Evolutionary conservation across 805 yeast genomes (phyloP), one percentile per base, ranked within the genome.

Genomic region (Debaryomyces castellii): DNA sequence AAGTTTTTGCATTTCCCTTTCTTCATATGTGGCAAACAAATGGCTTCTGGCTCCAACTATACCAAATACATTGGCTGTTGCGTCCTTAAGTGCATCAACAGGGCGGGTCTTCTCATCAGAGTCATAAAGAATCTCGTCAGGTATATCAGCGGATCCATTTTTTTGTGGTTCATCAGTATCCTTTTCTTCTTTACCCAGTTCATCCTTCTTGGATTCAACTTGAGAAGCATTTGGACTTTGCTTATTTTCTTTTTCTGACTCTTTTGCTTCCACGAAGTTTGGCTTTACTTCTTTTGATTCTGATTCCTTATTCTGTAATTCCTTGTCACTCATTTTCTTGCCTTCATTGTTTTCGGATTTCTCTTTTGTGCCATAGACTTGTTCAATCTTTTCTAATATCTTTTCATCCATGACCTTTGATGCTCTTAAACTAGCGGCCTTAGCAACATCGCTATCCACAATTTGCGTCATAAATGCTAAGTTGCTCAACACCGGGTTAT

Each of bases 401-500:
- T 69, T 65, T 39, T 71, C 74, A 52, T 78, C 80, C 53, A 76
- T 66, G 1, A 70, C 71, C 42, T 70, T 70, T 5, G 82, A 74
- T 0, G 89, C 90, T 40, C 83, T 70, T 24, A 59, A 67, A 6
- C 95, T 85, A 27, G 96, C 96, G 9, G 91, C 89, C 45, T 83
- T 81, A 0, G 92, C 96, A 18, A 87, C 87, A 34, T 85, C 85
- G 10, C 92, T 86, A 57, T 92, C 97, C 14, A 90, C 95, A 41
- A 91, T 67, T 32, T 89, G 83, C 0, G 91, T 83, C 66, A 94
- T 72, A 64, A 91, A 94, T 11, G 96, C 85, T 51, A 94, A 77
- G n/a, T 96, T 92, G 30, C 96, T 85, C 71, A 94, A 77, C 3
- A 94, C 90, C 2, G 99, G 99, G 64, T 94, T 94, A 55, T 94